Evolutionary conservation across 2,329 filamentous ascomycete species (phyloP).

Genomic region (Cladosporium austrohemisphaericum): DNA sequence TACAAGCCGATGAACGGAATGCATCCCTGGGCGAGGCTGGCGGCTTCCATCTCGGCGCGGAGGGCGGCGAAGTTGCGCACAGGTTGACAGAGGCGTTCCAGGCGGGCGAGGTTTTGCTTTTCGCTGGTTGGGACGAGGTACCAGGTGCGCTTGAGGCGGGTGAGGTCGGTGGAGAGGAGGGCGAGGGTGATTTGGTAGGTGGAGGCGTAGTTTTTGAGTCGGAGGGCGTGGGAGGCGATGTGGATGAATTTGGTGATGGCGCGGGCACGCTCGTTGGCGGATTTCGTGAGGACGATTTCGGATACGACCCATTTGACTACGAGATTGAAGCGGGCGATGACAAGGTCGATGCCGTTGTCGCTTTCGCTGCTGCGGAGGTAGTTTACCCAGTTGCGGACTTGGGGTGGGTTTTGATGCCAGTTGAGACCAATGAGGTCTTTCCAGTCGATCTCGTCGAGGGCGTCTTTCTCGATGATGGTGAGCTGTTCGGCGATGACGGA

Average conservation of each 20-base stretch:
- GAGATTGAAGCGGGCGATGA: constrained; percentile 81
- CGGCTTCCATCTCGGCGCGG: constrained; percentile 70
- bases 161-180: constrained; percentile 68
- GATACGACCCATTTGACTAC: constrained; percentile 85
- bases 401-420: constrained; percentile 62
- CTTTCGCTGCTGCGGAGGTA: constrained; percentile 59
- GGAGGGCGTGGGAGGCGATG: constrained; percentile 71
- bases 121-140: constrained; percentile 63
- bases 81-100: constrained; percentile 72
- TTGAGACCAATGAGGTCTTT: constrained; percentile 79
- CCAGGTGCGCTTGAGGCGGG: constrained; percentile 68
- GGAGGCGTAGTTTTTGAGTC: constrained; percentile 77
- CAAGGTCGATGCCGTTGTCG: constrained; percentile 69
- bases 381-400: constrained; percentile 64
- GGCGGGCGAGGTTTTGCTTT: constrained; percentile 60
- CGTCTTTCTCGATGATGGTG: constrained; percentile 81
- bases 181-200: constrained; percentile 78
- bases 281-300: constrained; percentile 70
- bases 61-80: constrained; percentile 74
- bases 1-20: constrained; percentile 81
- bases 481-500: constrained; percentile 77
- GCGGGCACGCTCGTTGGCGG: constrained; percentile 67
- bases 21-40: constrained; percentile 61
- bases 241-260: constrained; percentile 80
- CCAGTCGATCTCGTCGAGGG: constrained; percentile 82